Evolutionary conservation across 257 asterid species (phyloP).

Genomic region (Solanum dulcamara): DNA sequence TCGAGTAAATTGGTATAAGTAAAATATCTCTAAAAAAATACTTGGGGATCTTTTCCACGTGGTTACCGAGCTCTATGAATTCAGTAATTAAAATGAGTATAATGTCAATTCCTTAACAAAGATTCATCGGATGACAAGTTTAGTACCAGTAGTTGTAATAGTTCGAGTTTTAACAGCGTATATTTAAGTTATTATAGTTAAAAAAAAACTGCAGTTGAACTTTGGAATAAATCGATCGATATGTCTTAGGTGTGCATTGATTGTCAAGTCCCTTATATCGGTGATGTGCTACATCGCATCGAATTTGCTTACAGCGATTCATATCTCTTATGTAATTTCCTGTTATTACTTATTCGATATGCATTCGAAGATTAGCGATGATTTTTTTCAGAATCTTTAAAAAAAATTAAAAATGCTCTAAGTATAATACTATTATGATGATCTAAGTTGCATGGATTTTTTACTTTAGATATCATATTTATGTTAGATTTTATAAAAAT

Average conservation of each 20-base stretch:
- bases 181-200: background rate
- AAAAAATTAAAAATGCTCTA: no score
- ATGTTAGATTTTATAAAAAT: no score
- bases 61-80: background rate
- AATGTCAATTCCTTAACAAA: background rate
- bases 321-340: background rate
- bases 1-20: no score
- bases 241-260: no score
- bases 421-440: no score
- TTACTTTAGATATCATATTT: no score
- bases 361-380: background rate
- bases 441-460: no score
- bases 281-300: no score
- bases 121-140: background rate
- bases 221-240: background rate
- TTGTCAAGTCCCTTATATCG: background rate
- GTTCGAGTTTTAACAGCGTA: background rate
- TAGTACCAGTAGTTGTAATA: accelerated
- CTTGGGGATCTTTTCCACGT: accelerated
- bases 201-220: accelerated
- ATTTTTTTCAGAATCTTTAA: background rate
- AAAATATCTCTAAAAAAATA: background rate
- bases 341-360: accelerated
- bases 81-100: no score
- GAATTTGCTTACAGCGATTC: background rate